These are phyloP conservation scores for Penstemon davidsonii DNA, from an alignment of 257 asterid genomes.

Conservation along the genomic window DNA sequence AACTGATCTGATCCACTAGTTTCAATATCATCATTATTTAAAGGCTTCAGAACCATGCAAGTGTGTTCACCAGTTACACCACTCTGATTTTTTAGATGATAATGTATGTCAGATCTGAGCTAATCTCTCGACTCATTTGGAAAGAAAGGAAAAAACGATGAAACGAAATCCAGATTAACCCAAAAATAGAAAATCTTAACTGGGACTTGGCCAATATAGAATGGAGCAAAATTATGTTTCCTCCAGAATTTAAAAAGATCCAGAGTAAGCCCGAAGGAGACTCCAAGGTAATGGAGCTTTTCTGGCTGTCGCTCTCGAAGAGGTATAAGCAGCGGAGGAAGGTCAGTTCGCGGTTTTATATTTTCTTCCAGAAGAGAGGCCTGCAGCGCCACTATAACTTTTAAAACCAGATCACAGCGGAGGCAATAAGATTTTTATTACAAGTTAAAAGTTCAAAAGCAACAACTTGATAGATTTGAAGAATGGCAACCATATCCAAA, in stretches of 20 bases:
- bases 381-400: slow-evolving; percentile 36
- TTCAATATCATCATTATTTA: slow-evolving; percentile 76
- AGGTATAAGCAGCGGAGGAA: slow-evolving; percentile 88
- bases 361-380: slow-evolving; percentile 86
- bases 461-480: background rate
- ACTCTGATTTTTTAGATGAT: slow-evolving; percentile 48
- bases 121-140: slow-evolving; percentile 12
- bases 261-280: slow-evolving; percentile 87
- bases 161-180: slow-evolving; percentile 16
- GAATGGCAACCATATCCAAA: background rate
- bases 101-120: slow-evolving; percentile 20
- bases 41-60: slow-evolving; percentile 85
- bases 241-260: slow-evolving; percentile 96
- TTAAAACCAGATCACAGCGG: slow-evolving; percentile 12
- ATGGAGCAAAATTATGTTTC: slow-evolving; percentile 87
- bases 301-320: slow-evolving; percentile 84
- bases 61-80: slow-evolving; percentile 84
- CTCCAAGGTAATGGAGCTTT: slow-evolving; percentile 89
- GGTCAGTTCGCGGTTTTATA: slow-evolving; percentile 69
- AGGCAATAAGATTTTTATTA: slow-evolving; percentile 1
- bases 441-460: background rate
- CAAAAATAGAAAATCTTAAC: slow-evolving; percentile 43
- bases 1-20: slow-evolving; percentile 54
- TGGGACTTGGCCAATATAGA: slow-evolving; percentile 70
- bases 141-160: slow-evolving; percentile 9